Evolutionary conservation across 306 rosid genomes (phyloP).

Genomic region (Canavalia ensiformis): DNA sequence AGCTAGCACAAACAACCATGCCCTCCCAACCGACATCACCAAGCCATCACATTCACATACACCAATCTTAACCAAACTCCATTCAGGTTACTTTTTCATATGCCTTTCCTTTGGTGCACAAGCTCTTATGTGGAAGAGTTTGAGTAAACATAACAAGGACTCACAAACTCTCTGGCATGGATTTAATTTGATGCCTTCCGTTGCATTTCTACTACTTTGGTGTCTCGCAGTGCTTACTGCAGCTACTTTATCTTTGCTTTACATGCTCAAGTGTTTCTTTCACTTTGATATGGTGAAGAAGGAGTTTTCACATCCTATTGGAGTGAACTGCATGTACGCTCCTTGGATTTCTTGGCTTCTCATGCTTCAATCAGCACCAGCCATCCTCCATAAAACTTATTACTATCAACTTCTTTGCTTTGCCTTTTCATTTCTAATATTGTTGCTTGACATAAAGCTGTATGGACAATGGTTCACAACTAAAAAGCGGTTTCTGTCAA

Average conservation of each 20-base stretch:
- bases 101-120: conserved; percentile 64
- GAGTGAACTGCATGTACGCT: conserved; percentile 58
- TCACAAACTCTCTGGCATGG: conserved; percentile 46
- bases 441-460: conserved; percentile 59
- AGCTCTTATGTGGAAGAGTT: conserved; percentile 62
- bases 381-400: conserved; percentile 19
- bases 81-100: conserved; percentile 62
- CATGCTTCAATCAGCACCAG: conserved; percentile 64
- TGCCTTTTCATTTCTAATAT: conserved; percentile 48
- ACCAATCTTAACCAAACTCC: conserved; percentile 51
- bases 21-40: conserved; percentile 9
- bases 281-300: conserved; percentile 55
- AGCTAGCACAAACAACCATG: not conserved
- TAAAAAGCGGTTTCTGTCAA: conserved; percentile 56
- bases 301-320: conserved; percentile 59
- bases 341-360: conserved; percentile 73
- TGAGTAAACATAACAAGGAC: conserved; percentile 51
- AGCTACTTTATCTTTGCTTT: conserved; percentile 52
- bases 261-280: conserved; percentile 55
- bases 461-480: conserved; percentile 68
- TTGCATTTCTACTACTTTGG: conserved; percentile 57
- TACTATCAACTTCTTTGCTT: conserved; percentile 47
- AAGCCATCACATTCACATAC: conserved; percentile 33
- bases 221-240: conserved; percentile 47
- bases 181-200: conserved; percentile 45